Conservation (phyloP, 208 protist genomes). For the Wallacemonas sp. region DNA sequence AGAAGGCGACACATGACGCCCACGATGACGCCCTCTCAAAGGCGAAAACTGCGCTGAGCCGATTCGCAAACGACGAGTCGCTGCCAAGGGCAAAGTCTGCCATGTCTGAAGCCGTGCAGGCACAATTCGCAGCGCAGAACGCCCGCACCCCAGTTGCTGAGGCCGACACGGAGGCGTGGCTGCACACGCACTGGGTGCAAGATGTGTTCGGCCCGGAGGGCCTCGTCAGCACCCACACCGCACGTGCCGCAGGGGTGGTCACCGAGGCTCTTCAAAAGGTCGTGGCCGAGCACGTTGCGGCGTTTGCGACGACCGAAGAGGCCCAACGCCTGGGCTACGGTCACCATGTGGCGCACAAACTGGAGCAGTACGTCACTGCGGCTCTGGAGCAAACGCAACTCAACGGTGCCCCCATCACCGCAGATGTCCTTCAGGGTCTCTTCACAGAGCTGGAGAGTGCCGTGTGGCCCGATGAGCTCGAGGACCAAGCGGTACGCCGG, state of each 20-base stretch:
- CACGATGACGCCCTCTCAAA: no score
- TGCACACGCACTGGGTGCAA: neutral
- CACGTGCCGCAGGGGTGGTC: neutral
- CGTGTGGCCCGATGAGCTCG: neutral
- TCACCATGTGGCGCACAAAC: neutral
- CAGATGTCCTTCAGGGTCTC: neutral
- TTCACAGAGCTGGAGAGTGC: neutral
- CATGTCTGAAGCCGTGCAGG: neutral
- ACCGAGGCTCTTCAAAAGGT: neutral
- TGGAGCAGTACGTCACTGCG: neutral
- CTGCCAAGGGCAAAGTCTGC: neutral
- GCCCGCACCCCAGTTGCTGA: neutral
- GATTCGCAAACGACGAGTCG: neutral
- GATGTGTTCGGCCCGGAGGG: neutral
- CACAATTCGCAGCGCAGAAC: neutral
- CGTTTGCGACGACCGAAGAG: neutral
- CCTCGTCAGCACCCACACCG: neutral
- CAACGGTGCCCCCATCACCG: neutral
- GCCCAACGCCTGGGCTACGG: neutral
- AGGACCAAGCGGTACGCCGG: neutral
- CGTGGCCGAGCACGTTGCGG: neutral
- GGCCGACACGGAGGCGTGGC: neutral
- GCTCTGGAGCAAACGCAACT: slow-evolving; percentile 8
- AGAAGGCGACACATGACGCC: neutral
- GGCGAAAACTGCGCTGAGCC: no score